phyloP scores from a whole-genome alignment of 2,329 filamentous ascomycete species.

The Aspergillus versicolor region DNA sequence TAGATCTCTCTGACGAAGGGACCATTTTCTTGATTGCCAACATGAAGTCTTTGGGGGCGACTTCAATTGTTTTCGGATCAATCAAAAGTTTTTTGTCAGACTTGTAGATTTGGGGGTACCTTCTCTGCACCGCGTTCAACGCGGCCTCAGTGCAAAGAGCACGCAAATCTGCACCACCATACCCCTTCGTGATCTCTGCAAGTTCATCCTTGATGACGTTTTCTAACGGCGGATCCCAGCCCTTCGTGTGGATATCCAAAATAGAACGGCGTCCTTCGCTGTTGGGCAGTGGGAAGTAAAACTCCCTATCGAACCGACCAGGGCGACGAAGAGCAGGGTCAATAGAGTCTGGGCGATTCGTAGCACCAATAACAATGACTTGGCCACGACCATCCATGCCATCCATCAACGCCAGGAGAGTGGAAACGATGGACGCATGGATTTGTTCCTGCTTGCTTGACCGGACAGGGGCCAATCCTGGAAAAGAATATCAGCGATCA shows the following conservation, averaged over 20 bases:
- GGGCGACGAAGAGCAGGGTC: conserved; percentile 92
- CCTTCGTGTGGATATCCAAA: conserved; percentile 90
- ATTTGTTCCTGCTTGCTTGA: conserved; percentile 99
- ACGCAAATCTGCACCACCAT: conserved; percentile 90
- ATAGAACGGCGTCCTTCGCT: conserved; percentile 78
- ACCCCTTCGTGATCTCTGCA: conserved; percentile 85
- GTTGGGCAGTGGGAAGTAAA: conserved; percentile 93
- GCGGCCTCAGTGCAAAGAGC: conserved; percentile 95
- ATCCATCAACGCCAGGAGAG: conserved; percentile 90
- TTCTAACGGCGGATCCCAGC: conserved; percentile 78
- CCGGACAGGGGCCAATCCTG: conserved; percentile 78
- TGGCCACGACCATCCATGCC: conserved; percentile 98
- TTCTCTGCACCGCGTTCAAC: conserved; percentile 90
- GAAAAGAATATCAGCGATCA: neutral
- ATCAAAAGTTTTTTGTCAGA: conserved; percentile 88
- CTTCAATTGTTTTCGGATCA: conserved; percentile 76
- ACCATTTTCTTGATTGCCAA: conserved; percentile 94
- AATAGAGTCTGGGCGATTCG: conserved; percentile 93
- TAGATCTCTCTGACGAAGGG: conserved; percentile 88
- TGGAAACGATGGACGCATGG: conserved; percentile 95
- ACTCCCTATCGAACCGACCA: conserved; percentile 94
- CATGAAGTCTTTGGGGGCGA: conserved; percentile 95
- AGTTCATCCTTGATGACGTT: conserved; percentile 78
- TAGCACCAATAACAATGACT: conserved; percentile 98
- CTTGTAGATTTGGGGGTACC: conserved; percentile 93